phyloP scores from a whole-genome alignment of 306 rosid genomes.

The Vigna mungo region DNA sequence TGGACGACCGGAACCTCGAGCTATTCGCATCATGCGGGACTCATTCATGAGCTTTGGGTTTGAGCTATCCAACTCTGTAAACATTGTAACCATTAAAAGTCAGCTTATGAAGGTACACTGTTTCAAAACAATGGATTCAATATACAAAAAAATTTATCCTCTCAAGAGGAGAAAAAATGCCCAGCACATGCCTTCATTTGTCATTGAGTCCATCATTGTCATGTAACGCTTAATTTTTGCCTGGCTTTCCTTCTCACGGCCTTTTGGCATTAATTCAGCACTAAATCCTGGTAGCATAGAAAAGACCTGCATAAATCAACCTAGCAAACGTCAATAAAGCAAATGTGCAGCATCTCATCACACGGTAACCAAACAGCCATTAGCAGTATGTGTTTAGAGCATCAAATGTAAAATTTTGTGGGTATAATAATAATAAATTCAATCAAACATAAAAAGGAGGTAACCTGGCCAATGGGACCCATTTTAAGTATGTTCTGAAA shows the following conservation, averaged over 20 bases:
- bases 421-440: neutral
- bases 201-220: slow-evolving; percentile 99
- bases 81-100: slow-evolving; percentile 34
- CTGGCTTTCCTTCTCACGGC: slow-evolving; percentile 91
- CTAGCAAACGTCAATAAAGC: slow-evolving; percentile 12
- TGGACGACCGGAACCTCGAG: slow-evolving; percentile 79
- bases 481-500: slow-evolving; percentile 81
- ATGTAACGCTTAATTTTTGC: slow-evolving; percentile 89
- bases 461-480: slow-evolving; percentile 89
- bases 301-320: slow-evolving; percentile 60
- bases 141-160: slow-evolving; percentile 5
- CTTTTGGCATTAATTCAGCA: slow-evolving; percentile 85
- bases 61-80: slow-evolving; percentile 81
- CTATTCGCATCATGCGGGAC: slow-evolving; percentile 76
- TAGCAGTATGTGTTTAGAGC: neutral
- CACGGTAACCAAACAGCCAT: slow-evolving; percentile 18
- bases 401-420: slow-evolving; percentile 14
- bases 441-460: slow-evolving; percentile 17
- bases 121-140: slow-evolving; percentile 32
- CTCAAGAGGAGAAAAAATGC: neutral
- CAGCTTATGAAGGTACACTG: neutral
- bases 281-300: slow-evolving; percentile 90
- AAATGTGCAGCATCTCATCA: slow-evolving; percentile 5
- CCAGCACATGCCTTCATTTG: slow-evolving; percentile 68
- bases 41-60: slow-evolving; percentile 79